Evolutionary conservation across 2,329 filamentous ascomycete species (phyloP).

Genomic region (Reticulascus tulasneorum): DNA sequence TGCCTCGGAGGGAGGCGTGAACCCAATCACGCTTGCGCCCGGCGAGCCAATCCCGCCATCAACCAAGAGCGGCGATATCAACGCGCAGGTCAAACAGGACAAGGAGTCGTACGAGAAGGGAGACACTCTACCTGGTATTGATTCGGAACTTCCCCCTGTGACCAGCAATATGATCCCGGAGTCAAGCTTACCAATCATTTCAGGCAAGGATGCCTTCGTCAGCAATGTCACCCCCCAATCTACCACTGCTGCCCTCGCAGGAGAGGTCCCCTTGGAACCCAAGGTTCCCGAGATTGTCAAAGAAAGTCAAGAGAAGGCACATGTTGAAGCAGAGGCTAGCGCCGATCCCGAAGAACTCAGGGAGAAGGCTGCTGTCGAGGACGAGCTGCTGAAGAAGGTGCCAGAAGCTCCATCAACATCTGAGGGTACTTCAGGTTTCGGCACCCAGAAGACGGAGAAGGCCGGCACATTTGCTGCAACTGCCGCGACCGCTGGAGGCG

Average conservation of each 20-base stretch:
- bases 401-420: slow-evolving; percentile 55
- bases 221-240: slow-evolving; percentile 50
- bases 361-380: slow-evolving; percentile 68
- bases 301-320: slow-evolving; percentile 66
- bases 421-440: slow-evolving; percentile 49
- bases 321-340: slow-evolving; percentile 63
- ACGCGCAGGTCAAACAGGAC: slow-evolving; percentile 72
- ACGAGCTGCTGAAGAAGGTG: slow-evolving; percentile 66
- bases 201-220: slow-evolving; percentile 40
- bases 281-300: slow-evolving; percentile 61
- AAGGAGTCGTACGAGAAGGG: slow-evolving; percentile 83
- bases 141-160: slow-evolving; percentile 48
- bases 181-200: slow-evolving; percentile 68
- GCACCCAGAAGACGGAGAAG: slow-evolving; percentile 49
- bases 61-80: slow-evolving; percentile 63
- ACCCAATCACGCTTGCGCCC: slow-evolving; percentile 74
- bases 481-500: slow-evolving; percentile 32
- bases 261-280: slow-evolving; percentile 61
- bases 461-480: slow-evolving; percentile 34
- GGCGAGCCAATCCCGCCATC: slow-evolving; percentile 77
- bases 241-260: slow-evolving; percentile 68
- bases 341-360: slow-evolving; percentile 60
- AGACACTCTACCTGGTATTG: slow-evolving; percentile 55
- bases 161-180: slow-evolving; percentile 71
- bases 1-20: slow-evolving; percentile 61